Conservation (phyloP, 441 rosid genomes). For the Francoa sonchifolia region DNA sequence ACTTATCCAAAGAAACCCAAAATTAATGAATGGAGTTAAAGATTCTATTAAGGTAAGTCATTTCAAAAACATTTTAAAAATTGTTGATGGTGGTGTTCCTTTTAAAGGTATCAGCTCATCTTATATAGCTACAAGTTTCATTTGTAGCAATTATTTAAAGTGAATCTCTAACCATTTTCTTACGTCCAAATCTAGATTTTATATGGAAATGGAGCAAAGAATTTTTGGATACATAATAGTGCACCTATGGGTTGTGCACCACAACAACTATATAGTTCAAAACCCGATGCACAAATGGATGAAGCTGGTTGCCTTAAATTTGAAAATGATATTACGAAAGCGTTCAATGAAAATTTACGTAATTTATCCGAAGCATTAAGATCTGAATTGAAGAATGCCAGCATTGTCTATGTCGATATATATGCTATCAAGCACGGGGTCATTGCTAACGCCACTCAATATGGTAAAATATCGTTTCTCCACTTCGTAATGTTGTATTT, state of each 20-base stretch:
- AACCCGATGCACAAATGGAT: slow-evolving; percentile 25
- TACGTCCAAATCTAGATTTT: slow-evolving; percentile 29
- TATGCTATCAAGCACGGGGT: slow-evolving; percentile 63
- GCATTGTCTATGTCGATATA: slow-evolving; percentile 56
- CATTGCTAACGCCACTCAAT: slow-evolving; percentile 38
- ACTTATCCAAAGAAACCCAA: slow-evolving; percentile 35
- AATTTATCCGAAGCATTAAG: slow-evolving; percentile 34
- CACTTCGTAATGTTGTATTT: neutral
- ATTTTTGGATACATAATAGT: slow-evolving; percentile 80
- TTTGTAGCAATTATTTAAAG: no score
- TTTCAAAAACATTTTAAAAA: no score
- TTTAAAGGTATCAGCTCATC: no score
- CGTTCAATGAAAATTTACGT: slow-evolving; percentile 45
- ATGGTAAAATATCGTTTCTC: slow-evolving; percentile 25
- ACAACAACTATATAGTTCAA: slow-evolving; percentile 48
- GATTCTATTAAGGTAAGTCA: slow-evolving; percentile 34
- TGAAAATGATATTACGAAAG: slow-evolving; percentile 46
- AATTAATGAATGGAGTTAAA: slow-evolving; percentile 31
- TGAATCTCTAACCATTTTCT: no score
- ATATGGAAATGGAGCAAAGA: slow-evolving; percentile 55
- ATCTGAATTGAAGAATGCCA: slow-evolving; percentile 31
- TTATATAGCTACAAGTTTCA: no score
- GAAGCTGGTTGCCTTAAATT: slow-evolving; percentile 39
- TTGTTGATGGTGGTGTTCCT: no score
- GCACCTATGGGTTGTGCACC: slow-evolving; percentile 85